Percentiles rank a stretch among this genome's conserved stretches.
Evolutionary conservation across 192 early-diverging fungal genomes (phyloP).

Genomic region (Linderina pennispora): DNA sequence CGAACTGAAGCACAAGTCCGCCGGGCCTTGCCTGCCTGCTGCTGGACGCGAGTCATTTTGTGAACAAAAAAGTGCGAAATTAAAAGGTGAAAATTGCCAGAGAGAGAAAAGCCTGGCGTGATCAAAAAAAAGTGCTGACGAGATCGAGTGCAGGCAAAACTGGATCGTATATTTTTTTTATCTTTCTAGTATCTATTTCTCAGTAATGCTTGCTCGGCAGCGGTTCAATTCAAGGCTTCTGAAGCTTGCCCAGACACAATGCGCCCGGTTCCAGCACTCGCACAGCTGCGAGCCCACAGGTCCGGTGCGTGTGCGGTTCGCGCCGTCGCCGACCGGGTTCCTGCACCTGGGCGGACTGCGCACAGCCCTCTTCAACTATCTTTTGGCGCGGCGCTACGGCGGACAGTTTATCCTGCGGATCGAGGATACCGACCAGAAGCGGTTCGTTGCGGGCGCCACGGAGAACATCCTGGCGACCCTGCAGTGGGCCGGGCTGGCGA

Average conservation of each 20-base stretch:
- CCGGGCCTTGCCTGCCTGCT: slow-evolving; percentile 23
- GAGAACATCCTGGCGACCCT: slow-evolving; percentile 61
- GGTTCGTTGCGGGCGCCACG: slow-evolving; percentile 66
- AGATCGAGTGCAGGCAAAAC: too few species aligned
- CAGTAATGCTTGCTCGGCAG: slow-evolving; percentile 2
- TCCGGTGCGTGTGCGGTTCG: slow-evolving; percentile 78
- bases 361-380: slow-evolving; percentile 88
- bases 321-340: slow-evolving; percentile 89
- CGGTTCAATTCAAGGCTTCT: too few species aligned
- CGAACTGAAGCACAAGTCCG: slow-evolving; percentile 42
- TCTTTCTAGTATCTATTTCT: too few species aligned
- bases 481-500: slow-evolving; percentile 67
- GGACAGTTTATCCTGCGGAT: slow-evolving; percentile 83
- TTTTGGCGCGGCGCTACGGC: slow-evolving; percentile 66
- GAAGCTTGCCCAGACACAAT: too few species aligned
- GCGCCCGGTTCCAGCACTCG: too few species aligned
- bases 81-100: too few species aligned
- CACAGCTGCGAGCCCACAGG: slow-evolving; percentile 21
- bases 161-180: too few species aligned
- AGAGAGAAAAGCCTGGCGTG: background rate
- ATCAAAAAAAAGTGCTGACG: too few species aligned
- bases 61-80: background rate
- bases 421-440: slow-evolving; percentile 88
- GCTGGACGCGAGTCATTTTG: slow-evolving; percentile 11
- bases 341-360: slow-evolving; percentile 90